Evolutionary conservation across 2,329 filamentous ascomycete species (phyloP).

Genomic region (Rhytidhysteron rufulum): DNA sequence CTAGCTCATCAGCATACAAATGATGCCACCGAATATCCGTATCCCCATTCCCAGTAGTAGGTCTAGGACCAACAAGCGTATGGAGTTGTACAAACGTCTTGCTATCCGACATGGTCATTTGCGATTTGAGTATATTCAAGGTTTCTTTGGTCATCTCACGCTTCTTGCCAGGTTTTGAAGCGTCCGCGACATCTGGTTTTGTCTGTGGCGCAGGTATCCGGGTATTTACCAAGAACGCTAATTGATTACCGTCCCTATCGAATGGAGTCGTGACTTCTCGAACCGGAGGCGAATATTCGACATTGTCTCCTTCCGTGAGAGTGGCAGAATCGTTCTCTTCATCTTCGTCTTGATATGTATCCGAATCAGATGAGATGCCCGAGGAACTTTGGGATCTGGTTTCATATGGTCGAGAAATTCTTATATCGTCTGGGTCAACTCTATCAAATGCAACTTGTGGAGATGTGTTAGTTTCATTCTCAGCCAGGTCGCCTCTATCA

Average conservation of each 20-base stretch:
- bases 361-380: too few species aligned
- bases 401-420: too few species aligned
- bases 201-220: neutral
- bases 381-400: too few species aligned
- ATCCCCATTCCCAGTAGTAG: slow-evolving; percentile 3
- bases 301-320: neutral
- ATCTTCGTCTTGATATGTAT: too few species aligned
- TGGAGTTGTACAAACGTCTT: slow-evolving; percentile 18
- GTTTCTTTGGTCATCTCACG: slow-evolving; percentile 15
- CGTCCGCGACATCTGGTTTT: neutral
- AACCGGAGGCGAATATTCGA: slow-evolving; percentile 2
- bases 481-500: too few species aligned
- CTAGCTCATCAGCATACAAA: slow-evolving; percentile 15
- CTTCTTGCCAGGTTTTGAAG: slow-evolving; percentile 1
- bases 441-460: too few species aligned
- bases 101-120: slow-evolving; percentile 11
- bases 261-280: slow-evolving; percentile 8
- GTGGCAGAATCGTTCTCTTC: neutral
- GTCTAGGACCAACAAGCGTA: slow-evolving; percentile 19
- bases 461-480: too few species aligned
- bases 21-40: slow-evolving; percentile 25
- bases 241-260: slow-evolving; percentile 20
- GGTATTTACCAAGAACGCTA: slow-evolving; percentile 19
- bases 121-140: slow-evolving; percentile 21
- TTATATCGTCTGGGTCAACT: too few species aligned